These are phyloP conservation scores for Rhynchospora tenuis DNA, from an alignment of 176 grass and related monocot species.

Conservation along the genomic window DNA sequence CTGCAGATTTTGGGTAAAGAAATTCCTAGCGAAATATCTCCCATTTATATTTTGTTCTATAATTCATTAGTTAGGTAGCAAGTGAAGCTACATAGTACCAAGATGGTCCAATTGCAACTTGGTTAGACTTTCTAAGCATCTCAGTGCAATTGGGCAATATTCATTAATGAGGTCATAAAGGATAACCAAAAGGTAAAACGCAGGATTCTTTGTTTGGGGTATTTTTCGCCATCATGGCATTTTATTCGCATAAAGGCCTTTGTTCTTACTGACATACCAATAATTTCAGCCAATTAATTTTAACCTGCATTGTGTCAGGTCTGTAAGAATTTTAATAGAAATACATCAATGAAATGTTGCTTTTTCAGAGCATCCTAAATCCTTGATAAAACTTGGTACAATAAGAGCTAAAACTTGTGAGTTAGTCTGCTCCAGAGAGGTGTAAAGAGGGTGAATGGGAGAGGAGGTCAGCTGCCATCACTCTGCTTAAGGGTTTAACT, in stretches of 20 bases:
- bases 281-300: background rate
- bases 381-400: too few relatives aligned
- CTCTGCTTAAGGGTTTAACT: too few relatives aligned
- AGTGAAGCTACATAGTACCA: background rate
- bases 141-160: background rate
- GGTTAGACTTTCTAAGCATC: background rate
- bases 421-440: too few relatives aligned
- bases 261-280: background rate
- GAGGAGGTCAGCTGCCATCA: too few relatives aligned
- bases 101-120: background rate
- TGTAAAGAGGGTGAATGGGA: too few relatives aligned
- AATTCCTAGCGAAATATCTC: background rate
- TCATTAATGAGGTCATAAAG: background rate
- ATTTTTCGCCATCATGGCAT: background rate
- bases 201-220: background rate
- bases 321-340: background rate
- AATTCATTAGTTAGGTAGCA: background rate
- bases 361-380: background rate
- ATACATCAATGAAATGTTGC: background rate
- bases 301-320: background rate
- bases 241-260: background rate
- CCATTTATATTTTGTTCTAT: background rate
- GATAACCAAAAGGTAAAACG: background rate
- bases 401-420: too few relatives aligned
- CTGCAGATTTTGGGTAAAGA: conserved; percentile 22